Conservation (phyloP, 2,329 filamentous ascomycete species). For the Blastomyces percursus region DNA sequence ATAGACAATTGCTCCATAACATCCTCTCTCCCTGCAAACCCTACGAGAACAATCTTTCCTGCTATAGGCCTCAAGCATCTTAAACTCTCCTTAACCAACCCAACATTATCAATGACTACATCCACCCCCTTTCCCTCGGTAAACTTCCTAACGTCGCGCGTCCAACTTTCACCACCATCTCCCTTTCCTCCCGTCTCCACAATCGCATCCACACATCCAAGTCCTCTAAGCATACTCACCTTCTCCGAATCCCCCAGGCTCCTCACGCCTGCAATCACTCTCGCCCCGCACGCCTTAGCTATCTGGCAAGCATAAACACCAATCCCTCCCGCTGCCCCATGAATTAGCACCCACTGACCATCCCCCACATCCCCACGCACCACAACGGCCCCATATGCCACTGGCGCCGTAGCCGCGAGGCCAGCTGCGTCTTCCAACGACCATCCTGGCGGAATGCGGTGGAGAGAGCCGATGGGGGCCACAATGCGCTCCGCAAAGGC, state of each 20-base stretch:
- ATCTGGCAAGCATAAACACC: slow-evolving; percentile 48
- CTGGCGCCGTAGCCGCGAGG: slow-evolving; percentile 43
- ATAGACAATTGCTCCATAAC: slow-evolving; percentile 45
- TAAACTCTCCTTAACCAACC: slow-evolving; percentile 45
- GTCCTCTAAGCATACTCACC: background rate
- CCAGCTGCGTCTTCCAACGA: slow-evolving; percentile 42
- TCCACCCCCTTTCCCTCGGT: slow-evolving; percentile 44
- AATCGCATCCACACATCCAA: slow-evolving; percentile 10
- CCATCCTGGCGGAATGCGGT: slow-evolving; percentile 39
- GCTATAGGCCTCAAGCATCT: slow-evolving; percentile 42
- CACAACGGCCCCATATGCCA: slow-evolving; percentile 41
- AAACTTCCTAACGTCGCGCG: slow-evolving; percentile 38
- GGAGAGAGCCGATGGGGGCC: slow-evolving; percentile 31
- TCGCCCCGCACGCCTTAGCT: slow-evolving; percentile 42
- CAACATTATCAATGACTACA: slow-evolving; percentile 49
- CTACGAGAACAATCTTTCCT: slow-evolving; percentile 46
- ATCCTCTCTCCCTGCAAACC: slow-evolving; percentile 46
- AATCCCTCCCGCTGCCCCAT: slow-evolving; percentile 46
- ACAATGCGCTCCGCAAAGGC: slow-evolving; percentile 44
- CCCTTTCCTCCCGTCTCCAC: slow-evolving; percentile 7
- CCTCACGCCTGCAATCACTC: slow-evolving; percentile 45
- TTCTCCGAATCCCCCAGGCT: slow-evolving; percentile 26
- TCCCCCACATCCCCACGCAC: slow-evolving; percentile 28
- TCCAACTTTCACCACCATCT: slow-evolving; percentile 36
- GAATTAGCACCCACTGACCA: slow-evolving; percentile 44